Conservation (phyloP, 768 basidiomycete species). For the Pluteus cervinus region DNA sequence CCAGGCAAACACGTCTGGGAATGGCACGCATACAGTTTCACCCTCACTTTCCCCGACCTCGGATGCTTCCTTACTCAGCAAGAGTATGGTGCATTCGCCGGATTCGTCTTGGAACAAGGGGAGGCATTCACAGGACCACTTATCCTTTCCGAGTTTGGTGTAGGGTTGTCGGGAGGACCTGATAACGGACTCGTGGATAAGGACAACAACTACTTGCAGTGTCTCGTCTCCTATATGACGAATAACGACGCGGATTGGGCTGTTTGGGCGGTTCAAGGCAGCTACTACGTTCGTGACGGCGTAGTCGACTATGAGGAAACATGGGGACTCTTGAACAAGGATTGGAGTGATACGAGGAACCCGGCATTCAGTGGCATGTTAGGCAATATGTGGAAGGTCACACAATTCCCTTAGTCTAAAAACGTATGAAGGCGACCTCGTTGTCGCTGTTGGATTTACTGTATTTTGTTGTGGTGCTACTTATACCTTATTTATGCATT, state of each 20-base stretch:
- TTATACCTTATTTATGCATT: too few species aligned
- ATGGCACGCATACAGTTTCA: too few species aligned
- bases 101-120: constrained; percentile 9
- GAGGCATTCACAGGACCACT: constrained; percentile 12
- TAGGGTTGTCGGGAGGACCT: too few species aligned
- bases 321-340: constrained; percentile 11
- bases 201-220: constrained; percentile 9
- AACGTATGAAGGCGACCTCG: not conserved
- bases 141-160: constrained; percentile 12
- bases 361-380: too few species aligned
- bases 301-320: constrained; percentile 11
- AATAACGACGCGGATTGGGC: constrained; percentile 16
- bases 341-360: constrained; percentile 15
- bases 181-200: constrained; percentile 6
- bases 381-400: constrained; percentile 8
- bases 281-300: constrained; percentile 12
- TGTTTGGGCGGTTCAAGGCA: constrained; percentile 13
- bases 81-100: too few species aligned
- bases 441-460: too few species aligned
- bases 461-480: too few species aligned
- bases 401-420: constrained; percentile 7
- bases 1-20: too few species aligned
- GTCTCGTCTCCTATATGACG: constrained; percentile 12
- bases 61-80: too few species aligned
- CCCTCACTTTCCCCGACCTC: too few species aligned